Evolutionary conservation across 2,329 filamentous ascomycete species (phyloP), one percentile per base, ranked within the genome.

Genomic region (Cercospora sojina): DNA sequence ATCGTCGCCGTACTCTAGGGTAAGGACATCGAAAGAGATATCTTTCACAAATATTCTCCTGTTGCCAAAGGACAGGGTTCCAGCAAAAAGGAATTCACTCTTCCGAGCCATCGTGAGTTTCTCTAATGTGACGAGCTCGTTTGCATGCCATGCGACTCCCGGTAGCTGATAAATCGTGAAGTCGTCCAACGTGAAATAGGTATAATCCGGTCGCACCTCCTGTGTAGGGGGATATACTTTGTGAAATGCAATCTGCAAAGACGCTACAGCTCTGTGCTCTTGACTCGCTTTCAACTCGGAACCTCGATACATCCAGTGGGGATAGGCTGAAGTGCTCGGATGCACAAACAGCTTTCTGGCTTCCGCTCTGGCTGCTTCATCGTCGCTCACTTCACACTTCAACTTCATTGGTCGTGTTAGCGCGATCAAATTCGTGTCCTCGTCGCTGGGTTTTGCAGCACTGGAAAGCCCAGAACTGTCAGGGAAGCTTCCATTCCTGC

Each of bases 1-100:
- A 6, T 83, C 74, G 0, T 83, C 74, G 0, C 86, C 86, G 73
- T 93, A 92, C 1, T 87, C 90, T 10, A 95, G 83, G 0, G 89
- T 88, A 1, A 90, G 78, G 0, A 83, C 79, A 0, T 78, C 73
- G 56, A 94, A 90, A 0, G 82, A 79, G 0, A 91, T 79, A 0
- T 75, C 78, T 55, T 85, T 77, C 0, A 94, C 81, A 64, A 85
- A 91, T 47, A 80, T 79, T 7, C 68, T 67, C 41, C 70, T 3
- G 62, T 75, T 20, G 32, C 83, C 84, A 3, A 80, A 64, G 8
- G 80, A 83, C 0, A 93, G 74, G 0, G 85, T 74, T 0, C 90
- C 90, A 69, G 91, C 87, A 41, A 91, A 86, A 55, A 80, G 85
- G 62, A 87, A 82, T 4, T 67, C 72, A 10, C 63, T 49, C 49